Evolutionary conservation across 306 rosid genomes (phyloP).

Genomic region (Oxytropis ochrocephala): DNA sequence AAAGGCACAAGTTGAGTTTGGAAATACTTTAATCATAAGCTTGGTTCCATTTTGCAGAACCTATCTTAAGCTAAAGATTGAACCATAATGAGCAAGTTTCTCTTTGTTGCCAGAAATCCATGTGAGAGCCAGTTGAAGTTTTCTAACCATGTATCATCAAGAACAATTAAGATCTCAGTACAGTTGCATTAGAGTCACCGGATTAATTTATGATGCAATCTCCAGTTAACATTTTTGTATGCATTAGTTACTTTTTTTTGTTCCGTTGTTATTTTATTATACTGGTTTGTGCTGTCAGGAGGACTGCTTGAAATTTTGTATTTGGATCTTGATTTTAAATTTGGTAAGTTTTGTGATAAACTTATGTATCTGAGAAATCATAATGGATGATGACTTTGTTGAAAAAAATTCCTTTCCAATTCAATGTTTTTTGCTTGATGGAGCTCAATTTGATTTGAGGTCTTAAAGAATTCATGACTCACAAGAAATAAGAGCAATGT

Average conservation of each 20-base stretch:
- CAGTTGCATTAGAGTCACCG: slow-evolving; percentile 32
- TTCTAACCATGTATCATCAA: slow-evolving; percentile 37
- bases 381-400: background rate
- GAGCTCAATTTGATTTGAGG: too few species aligned
- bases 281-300: background rate
- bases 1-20: background rate
- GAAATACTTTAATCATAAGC: background rate
- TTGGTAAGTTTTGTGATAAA: background rate
- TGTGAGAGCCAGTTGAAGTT: slow-evolving; percentile 44
- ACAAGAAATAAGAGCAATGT: too few species aligned
- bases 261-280: background rate
- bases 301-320: background rate
- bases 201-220: slow-evolving; percentile 29
- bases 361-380: background rate
- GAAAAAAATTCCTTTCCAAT: too few species aligned
- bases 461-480: too few species aligned
- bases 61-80: slow-evolving; percentile 42
- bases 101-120: slow-evolving; percentile 42
- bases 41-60: slow-evolving; percentile 21
- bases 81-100: slow-evolving; percentile 29
- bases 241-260: background rate
- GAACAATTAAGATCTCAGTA: slow-evolving; percentile 28
- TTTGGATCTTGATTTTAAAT: background rate
- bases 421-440: too few species aligned
- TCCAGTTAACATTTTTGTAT: background rate